phyloP scores from a whole-genome alignment of 495 filamentous ascomycete species.

The Bacidia gigantensis region DNA sequence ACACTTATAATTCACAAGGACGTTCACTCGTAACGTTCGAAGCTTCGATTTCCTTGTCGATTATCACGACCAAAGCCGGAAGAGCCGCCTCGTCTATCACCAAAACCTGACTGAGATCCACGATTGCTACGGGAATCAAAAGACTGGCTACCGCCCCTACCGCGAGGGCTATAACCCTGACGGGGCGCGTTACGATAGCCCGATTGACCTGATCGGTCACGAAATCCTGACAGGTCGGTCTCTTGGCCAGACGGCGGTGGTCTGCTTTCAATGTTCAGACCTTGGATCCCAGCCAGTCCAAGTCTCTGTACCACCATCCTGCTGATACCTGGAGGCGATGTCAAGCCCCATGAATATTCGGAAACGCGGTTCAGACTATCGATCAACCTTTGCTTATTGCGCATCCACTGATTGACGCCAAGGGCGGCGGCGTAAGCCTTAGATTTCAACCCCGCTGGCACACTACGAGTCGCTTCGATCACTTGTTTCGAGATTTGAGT shows the following conservation, averaged over 20 bases:
- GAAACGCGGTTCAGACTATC: conserved; percentile 48
- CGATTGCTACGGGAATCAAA: no score
- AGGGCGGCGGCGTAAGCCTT: conserved; percentile 41
- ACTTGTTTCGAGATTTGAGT: conserved; percentile 27
- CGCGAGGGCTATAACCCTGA: no score
- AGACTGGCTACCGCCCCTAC: no score
- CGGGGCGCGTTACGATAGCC: no score
- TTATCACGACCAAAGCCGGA: no score
- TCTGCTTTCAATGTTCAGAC: conserved; percentile 20
- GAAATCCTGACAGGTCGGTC: neutral
- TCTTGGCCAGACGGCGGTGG: no score
- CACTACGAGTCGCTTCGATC: conserved; percentile 23
- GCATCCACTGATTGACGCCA: conserved; percentile 23
- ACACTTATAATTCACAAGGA: no score
- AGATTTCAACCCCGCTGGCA: conserved; percentile 28
- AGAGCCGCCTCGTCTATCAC: neutral
- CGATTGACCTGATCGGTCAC: neutral
- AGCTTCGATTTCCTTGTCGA: no score
- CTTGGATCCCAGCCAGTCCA: conserved; percentile 28
- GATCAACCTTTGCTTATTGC: conserved; percentile 29
- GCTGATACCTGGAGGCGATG: conserved; percentile 39
- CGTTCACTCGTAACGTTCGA: no score
- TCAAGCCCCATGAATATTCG: conserved; percentile 46
- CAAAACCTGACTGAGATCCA: neutral
- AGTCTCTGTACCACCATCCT: conserved; percentile 31